phyloP scores from a whole-genome alignment of 1,284 basidiomycete genomes.

The Ustilago crameri region DNA sequence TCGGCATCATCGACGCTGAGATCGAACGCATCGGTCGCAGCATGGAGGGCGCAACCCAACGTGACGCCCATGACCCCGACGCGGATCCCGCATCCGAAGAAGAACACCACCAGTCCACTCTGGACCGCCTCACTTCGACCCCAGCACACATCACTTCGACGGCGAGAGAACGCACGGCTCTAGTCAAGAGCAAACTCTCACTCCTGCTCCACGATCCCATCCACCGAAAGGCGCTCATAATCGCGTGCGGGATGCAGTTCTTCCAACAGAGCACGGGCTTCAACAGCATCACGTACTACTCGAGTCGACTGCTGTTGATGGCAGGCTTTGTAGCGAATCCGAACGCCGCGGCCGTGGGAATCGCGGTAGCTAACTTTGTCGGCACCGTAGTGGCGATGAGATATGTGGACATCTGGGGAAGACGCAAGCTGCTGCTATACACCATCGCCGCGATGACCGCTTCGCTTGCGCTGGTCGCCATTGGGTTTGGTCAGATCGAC shows the following conservation, averaged over 20 bases:
- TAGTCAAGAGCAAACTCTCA: constrained; percentile 37
- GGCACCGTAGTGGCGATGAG: constrained; percentile 56
- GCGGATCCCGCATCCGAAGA: constrained; percentile 3
- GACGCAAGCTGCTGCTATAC: constrained; percentile 54
- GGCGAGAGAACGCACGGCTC: constrained; percentile 12
- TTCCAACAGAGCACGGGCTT: constrained; percentile 50
- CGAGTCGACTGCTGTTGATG: constrained; percentile 50
- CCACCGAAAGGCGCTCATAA: constrained; percentile 47
- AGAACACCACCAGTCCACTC: constrained; percentile 8
- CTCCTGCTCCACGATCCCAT: constrained; percentile 31
- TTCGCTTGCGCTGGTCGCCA: constrained; percentile 45
- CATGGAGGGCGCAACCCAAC: constrained; percentile 31
- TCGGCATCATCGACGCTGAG: constrained; percentile 39
- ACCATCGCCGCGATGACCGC: constrained; percentile 46
- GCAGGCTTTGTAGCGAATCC: constrained; percentile 59
- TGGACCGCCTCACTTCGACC: constrained; percentile 14
- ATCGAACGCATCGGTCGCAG: constrained; percentile 47
- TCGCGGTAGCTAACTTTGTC: constrained; percentile 57
- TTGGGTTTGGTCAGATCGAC: constrained; percentile 43
- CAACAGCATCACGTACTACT: constrained; percentile 54
- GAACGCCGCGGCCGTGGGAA: constrained; percentile 52
- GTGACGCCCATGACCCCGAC: constrained; percentile 19
- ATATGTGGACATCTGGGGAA: constrained; percentile 52
- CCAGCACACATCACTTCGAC: constrained; percentile 20
- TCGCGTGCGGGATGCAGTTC: constrained; percentile 51